Evolutionary conservation across 2,329 filamentous ascomycete species (phyloP).

Genomic region (Exophiala xenobiotica): DNA sequence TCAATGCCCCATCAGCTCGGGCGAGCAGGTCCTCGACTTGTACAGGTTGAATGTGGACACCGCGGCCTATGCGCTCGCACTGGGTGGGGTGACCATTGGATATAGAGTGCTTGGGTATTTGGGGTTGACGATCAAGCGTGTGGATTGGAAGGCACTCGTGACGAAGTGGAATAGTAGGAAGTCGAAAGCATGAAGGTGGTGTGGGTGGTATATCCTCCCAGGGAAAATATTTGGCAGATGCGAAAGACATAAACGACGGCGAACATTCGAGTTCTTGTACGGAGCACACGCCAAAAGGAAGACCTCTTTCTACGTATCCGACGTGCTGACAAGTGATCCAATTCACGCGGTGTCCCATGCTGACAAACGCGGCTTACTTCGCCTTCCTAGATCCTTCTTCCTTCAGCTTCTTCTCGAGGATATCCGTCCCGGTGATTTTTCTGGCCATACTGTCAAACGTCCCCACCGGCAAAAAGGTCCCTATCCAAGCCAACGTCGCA

Average conservation of each 20-base stretch:
- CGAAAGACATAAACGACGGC: too few species aligned
- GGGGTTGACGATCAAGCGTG: conserved; percentile 35
- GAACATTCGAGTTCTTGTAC: too few species aligned
- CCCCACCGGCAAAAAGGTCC: conserved; percentile 11
- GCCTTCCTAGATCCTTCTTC: conserved; percentile 4
- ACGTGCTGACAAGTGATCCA: too few species aligned
- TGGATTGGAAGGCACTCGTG: conserved; percentile 18
- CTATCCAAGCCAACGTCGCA: conserved; percentile 10
- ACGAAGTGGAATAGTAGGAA: neutral
- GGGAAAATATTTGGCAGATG: too few species aligned
- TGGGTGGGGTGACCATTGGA: conserved; percentile 63
- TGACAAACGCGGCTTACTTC: neutral
- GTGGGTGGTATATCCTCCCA: too few species aligned
- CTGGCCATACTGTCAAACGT: conserved; percentile 12
- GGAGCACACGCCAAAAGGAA: too few species aligned
- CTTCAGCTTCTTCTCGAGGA: conserved; percentile 9
- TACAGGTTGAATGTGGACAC: conserved; percentile 66
- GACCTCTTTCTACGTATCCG: too few species aligned
- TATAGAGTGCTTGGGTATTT: conserved; percentile 59
- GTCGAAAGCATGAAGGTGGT: too few species aligned
- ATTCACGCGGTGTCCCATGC: neutral
- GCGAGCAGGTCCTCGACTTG: conserved; percentile 64
- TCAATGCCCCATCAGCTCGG: conserved; percentile 63
- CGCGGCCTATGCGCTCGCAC: conserved; percentile 59
- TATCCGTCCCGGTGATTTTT: conserved; percentile 14